These are phyloP conservation scores for Nicotiana paniculata DNA, from an alignment of 257 asterid genomes.

Conservation along the genomic window DNA sequence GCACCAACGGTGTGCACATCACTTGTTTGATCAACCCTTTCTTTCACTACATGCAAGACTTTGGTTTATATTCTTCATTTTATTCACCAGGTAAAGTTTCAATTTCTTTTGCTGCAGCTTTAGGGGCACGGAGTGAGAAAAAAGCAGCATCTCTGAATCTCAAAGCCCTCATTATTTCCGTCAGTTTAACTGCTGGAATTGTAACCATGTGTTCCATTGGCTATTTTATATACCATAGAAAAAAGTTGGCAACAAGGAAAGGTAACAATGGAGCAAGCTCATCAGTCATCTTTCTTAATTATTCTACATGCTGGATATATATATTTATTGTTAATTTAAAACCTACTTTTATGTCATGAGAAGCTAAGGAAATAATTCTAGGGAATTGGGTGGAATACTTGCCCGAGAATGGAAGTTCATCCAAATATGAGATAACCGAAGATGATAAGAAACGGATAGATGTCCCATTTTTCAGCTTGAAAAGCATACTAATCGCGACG, in stretches of 20 bases:
- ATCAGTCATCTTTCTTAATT: neutral
- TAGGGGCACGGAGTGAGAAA: neutral
- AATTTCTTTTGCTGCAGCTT: neutral
- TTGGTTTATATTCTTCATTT: neutral
- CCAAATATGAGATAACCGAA: neutral
- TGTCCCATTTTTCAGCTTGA: neutral
- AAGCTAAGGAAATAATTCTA: neutral
- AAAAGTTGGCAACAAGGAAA: neutral
- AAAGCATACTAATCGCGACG: neutral
- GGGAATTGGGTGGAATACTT: constrained; percentile 12
- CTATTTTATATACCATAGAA: constrained; percentile 13
- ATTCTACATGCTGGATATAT: neutral
- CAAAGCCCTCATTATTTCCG: constrained; percentile 3
- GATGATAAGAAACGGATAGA: neutral
- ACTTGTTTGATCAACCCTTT: neutral
- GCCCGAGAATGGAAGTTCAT: constrained; percentile 13
- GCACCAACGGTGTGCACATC: constrained; percentile 2
- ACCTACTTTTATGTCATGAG: neutral
- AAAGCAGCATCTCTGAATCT: neutral
- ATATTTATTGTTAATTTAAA: neutral
- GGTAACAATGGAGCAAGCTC: constrained; percentile 6
- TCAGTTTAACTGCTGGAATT: constrained; percentile 13
- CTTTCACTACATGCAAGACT: neutral
- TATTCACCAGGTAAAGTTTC: neutral
- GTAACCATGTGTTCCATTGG: constrained; percentile 11